Evolutionary conservation across 1,284 basidiomycete genomes (phyloP), one percentile per base, ranked within the genome.

Genomic region (Ceratorhiza oryzae-sativae): DNA sequence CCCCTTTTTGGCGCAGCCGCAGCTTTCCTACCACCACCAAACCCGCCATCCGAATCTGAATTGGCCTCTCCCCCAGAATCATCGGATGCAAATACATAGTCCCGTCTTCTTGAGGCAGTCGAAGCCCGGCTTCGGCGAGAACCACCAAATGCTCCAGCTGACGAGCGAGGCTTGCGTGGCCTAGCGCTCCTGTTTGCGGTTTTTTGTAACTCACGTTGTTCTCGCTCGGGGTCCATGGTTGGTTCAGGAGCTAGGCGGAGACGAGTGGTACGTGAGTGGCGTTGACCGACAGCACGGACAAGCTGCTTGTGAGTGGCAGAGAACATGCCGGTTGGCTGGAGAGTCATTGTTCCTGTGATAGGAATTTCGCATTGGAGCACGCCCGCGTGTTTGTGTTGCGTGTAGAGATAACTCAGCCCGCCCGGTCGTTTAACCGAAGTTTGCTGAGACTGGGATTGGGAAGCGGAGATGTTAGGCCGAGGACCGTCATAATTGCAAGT

Each of bases 241-340:
- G 89, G 90, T 55, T 91, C 90, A 18, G 88, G 87, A 18, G 87
- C 91, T 85, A 91, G 89, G 73, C 86, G 88, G 76, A 91, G 83
- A 73, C 90, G 87, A 27, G 89, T 90, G 71, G 91, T 87, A 79
- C 90, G 93, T 80, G 84, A 89, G 80, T 95, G 91, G 78, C 91
- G 90, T 77, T 93, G 91, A 32, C 91, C 91, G 6, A 96, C 91
- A 20, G 92, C 90, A 68, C 91, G 90, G 5, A 95, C 95, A 55
- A 96, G 86, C 85, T 92, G 90, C 70, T 90, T 87, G 80, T 97
- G 94, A 32, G 93, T 94, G 78, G 93, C 90, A 10, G 92, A 93
- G 77, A 94, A 90, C 87, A 96, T 93, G 73, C 92, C 91, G 9
- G 92, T 93, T 0, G 94, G 95, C 10, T 91, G 89, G 75, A 97